Base-by-base conservation (phyloP, 106 monocot species). In the Agapanthus africanus region DNA sequence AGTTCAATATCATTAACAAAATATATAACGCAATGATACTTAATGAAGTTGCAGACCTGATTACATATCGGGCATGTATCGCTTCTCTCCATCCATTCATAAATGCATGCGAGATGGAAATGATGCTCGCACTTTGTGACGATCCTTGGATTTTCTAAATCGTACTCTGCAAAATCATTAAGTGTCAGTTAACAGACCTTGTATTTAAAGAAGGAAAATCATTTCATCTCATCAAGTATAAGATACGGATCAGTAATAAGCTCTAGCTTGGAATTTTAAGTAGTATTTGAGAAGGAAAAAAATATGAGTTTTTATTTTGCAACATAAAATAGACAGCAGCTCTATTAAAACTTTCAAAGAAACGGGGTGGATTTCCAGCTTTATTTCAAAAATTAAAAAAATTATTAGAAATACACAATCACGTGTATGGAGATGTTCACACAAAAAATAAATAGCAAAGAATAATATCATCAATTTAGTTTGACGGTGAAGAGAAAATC, bases 11-110 rank as follows among this genome's bases (percentile, higher is more conserved):
- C n/a, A n/a, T n/a, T n/a, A n/a, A n/a, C n/a, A n/a, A n/a, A n/a
- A n/a, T n/a, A n/a, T n/a, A n/a, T n/a, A n/a, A n/a, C n/a, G n/a
- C n/a, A n/a, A n/a, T n/a, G n/a, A n/a, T n/a, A n/a, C n/a, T n/a
- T n/a, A n/a, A n/a, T n/a, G n/a, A n/a, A n/a, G n/a, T 56, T 18
- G 56, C 82, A 74, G 40, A 80, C 84, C 84, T 80, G 34, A 26
- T 80, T 63, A 71, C 84, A 85, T 40, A 80, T 78, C 21, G 84
- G 77, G 57, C 84, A 85, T 42, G 65, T 80, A 57, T 74, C 61
- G 36, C 84, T 85, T 63, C 84, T 74, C 65, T 85, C 79, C 73
- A 68, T 73, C 80, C 84, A 85, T 74, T 85, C 80, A 62, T 71
- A 71, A 64, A 85, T 80, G 68, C 84, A 85, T 33, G 84, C 70